phyloP scores from a whole-genome alignment of 2,329 filamentous ascomycete species.

The Penicillium sp. region DNA sequence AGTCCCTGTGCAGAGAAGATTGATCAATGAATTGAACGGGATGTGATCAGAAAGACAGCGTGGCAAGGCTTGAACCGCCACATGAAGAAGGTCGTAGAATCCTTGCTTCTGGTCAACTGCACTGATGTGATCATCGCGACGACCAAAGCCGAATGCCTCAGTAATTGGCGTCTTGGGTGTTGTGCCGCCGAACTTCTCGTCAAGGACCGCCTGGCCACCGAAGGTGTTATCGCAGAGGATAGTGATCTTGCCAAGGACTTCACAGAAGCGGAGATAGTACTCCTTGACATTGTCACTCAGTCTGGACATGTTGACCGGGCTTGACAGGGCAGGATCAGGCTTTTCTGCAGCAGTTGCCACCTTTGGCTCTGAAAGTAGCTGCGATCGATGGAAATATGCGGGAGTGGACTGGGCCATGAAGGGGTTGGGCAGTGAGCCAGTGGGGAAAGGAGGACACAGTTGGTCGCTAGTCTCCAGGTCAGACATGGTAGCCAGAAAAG shows the following conservation, averaged over 20 bases:
- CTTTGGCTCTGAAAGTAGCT: conserved; percentile 35
- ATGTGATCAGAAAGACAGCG: conserved; percentile 89
- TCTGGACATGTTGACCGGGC: conserved; percentile 53
- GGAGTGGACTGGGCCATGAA: conserved; percentile 36
- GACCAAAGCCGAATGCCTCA: conserved; percentile 85
- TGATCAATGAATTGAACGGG: conserved; percentile 88
- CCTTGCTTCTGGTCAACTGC: conserved; percentile 79
- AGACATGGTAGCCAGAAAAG: conserved; percentile 86
- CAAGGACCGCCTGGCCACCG: conserved; percentile 86
- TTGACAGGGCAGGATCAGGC: conserved; percentile 31
- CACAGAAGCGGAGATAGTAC: conserved; percentile 85
- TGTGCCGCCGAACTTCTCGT: conserved; percentile 85
- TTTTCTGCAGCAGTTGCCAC: conserved; percentile 23
- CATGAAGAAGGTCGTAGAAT: conserved; percentile 91
- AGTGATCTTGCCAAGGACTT: conserved; percentile 91
- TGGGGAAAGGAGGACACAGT: conserved; percentile 75
- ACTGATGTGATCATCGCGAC: conserved; percentile 70
- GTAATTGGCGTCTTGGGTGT: conserved; percentile 91
- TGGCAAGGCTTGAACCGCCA: conserved; percentile 89
- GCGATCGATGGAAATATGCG: conserved; percentile 33
- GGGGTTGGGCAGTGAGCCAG: conserved; percentile 46
- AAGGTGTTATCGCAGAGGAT: conserved; percentile 96
- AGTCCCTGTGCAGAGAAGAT: conserved; percentile 90
- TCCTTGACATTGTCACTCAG: conserved; percentile 73
- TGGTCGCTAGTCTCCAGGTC: conserved; percentile 82